A percentile compares a stretch with the other conserved stretches of the same genome.
Conservation (phyloP, 495 filamentous ascomycete genomes). For the Xylaria sp. region DNA sequence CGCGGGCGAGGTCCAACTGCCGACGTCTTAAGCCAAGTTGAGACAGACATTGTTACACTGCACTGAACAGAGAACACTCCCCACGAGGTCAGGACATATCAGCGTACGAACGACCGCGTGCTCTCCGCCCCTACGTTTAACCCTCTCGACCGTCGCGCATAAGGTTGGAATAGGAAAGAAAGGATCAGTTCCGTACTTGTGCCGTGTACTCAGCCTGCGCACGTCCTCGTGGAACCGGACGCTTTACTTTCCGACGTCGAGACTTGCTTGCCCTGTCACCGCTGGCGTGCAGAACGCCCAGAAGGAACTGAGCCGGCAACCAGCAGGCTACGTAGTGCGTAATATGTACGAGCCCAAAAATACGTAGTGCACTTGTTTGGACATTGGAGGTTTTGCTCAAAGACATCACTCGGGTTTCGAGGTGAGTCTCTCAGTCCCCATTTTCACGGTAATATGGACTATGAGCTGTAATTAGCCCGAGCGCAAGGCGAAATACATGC, state of each 20-base stretch:
- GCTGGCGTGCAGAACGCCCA: constrained; percentile 48
- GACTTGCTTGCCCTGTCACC: constrained; percentile 38
- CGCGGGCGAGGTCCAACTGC: constrained; percentile 35
- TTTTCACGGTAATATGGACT: constrained; percentile 25
- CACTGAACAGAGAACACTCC: constrained; percentile 37
- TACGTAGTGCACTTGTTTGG: constrained; percentile 54
- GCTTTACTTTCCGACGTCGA: constrained; percentile 36
- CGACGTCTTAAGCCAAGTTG: constrained; percentile 36
- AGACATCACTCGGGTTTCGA: constrained; percentile 32
- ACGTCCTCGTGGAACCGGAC: constrained; percentile 40
- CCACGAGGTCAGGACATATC: constrained; percentile 38
- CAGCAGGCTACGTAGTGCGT: constrained; percentile 54
- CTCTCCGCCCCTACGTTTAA: constrained; percentile 30
- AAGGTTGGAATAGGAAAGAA: constrained; percentile 31
- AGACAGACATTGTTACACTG: constrained; percentile 42
- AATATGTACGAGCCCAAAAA: constrained; percentile 56
- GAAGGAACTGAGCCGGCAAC: constrained; percentile 49
- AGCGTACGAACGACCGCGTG: constrained; percentile 27
- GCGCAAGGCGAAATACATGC: background rate
- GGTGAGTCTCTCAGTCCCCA: constrained; percentile 29
- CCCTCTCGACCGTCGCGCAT: constrained; percentile 21
- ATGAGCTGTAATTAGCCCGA: background rate
- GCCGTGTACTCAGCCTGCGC: constrained; percentile 37
- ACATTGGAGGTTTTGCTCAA: constrained; percentile 40
- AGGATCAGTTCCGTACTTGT: constrained; percentile 34